A percentile compares a stretch with the other conserved stretches of the same genome.
These are phyloP conservation scores for Azolla pinnata DNA, from an alignment of 75 land plant species.

Conservation along the genomic window DNA sequence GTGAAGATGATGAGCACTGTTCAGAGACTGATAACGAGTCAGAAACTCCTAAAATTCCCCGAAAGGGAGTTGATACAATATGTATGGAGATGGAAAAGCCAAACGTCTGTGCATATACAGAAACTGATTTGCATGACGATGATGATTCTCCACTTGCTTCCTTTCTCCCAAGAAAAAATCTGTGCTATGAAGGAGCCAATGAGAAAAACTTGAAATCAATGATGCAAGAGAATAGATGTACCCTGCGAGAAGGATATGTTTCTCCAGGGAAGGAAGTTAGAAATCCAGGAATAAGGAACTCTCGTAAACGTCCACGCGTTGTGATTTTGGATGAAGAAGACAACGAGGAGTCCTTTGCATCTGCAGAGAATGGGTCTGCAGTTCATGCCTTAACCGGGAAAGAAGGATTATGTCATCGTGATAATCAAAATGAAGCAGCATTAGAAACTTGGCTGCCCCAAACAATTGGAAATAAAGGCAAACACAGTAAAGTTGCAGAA, in stretches of 20 bases:
- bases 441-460: no score
- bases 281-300: not conserved
- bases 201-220: not conserved
- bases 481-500: no score
- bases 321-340: constrained; percentile 82
- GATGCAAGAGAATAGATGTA: constrained; percentile 3
- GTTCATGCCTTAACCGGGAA: constrained; percentile 1
- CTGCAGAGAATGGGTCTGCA: constrained; percentile 3
- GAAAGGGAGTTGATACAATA: constrained; percentile 2
- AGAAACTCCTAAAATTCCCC: constrained; percentile 5
- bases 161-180: constrained; percentile 12
- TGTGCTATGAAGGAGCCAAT: not conserved
- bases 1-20: constrained; percentile 36
- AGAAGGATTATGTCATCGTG: no score
- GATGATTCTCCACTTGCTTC: constrained; percentile 42
- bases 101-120: not conserved
- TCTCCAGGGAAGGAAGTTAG: not conserved
- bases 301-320: constrained; percentile 57
- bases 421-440: no score
- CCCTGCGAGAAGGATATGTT: constrained; percentile 1
- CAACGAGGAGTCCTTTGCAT: constrained; percentile 10
- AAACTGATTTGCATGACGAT: constrained; percentile 15
- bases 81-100: no score
- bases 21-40: constrained; percentile 62
- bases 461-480: no score